phyloP scores from a whole-genome alignment of 495 filamentous ascomycete genomes.

The Neurospora africana region DNA sequence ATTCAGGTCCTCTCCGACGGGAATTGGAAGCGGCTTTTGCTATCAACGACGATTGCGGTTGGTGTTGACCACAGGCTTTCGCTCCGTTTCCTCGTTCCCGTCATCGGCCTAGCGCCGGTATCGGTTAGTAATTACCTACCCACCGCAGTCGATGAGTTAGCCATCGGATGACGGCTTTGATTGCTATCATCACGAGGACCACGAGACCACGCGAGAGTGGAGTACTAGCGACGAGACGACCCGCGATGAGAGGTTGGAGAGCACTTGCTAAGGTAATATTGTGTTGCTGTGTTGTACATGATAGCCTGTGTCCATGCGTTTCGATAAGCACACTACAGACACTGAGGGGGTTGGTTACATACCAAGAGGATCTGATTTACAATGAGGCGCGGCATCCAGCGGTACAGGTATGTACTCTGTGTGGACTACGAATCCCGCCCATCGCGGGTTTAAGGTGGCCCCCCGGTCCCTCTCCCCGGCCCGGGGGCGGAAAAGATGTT shows the following conservation, averaged over 20 bases:
- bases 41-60: background rate
- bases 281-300: background rate
- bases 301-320: background rate
- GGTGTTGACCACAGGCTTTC: background rate
- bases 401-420: background rate
- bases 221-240: background rate
- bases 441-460: background rate
- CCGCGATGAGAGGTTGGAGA: background rate
- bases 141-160: background rate
- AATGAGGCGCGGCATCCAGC: background rate
- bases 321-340: background rate
- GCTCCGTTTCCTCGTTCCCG: background rate
- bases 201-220: background rate
- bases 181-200: background rate
- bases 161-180: background rate
- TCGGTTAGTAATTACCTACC: background rate
- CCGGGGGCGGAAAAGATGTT: background rate
- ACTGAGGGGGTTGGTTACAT: background rate
- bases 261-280: background rate
- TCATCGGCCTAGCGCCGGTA: background rate
- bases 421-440: background rate
- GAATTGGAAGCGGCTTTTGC: background rate
- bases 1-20: background rate
- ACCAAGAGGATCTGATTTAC: background rate
- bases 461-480: background rate